phyloP scores from a whole-genome alignment of 2,329 filamentous ascomycete species.

The Xylaria sp. region DNA sequence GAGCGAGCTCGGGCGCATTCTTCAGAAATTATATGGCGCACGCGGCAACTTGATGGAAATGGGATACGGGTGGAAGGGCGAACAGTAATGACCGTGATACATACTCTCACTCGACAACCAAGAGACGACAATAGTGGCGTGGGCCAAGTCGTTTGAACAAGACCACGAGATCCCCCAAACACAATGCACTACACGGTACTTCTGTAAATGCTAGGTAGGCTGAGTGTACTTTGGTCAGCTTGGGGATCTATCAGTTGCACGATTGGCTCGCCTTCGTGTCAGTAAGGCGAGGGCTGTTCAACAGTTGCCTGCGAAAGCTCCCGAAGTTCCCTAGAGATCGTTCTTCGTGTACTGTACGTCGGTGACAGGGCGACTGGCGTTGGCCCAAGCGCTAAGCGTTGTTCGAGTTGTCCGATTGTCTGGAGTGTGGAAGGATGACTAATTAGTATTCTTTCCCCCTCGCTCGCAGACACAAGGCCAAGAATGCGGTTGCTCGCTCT shows the following conservation, averaged over 20 bases:
- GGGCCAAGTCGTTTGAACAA: background rate
- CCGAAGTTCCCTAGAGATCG: no score
- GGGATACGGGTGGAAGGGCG: background rate
- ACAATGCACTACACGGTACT: no score
- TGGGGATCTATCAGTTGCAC: constrained; percentile 10
- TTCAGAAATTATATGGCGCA: background rate
- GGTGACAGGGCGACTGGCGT: background rate
- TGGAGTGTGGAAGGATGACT: no score
- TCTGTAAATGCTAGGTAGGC: no score
- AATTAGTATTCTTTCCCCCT: no score
- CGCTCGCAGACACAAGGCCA: background rate
- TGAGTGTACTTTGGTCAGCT: constrained; percentile 9
- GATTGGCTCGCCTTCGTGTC: constrained; percentile 16
- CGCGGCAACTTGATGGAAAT: background rate
- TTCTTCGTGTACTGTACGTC: background rate
- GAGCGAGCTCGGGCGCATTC: background rate
- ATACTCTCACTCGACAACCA: constrained; percentile 16
- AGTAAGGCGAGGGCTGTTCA: background rate
- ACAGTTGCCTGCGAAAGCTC: background rate
- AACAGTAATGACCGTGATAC: background rate
- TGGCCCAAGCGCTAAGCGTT: background rate
- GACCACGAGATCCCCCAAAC: no score
- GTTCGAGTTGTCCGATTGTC: no score
- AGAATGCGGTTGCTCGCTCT: background rate
- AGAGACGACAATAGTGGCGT: background rate